A percentile compares a stretch with the other conserved stretches of the same genome.
These are phyloP conservation scores for Cryoendolithus antarcticus DNA, from an alignment of 2,329 filamentous ascomycete species.

Conservation along the genomic window DNA sequence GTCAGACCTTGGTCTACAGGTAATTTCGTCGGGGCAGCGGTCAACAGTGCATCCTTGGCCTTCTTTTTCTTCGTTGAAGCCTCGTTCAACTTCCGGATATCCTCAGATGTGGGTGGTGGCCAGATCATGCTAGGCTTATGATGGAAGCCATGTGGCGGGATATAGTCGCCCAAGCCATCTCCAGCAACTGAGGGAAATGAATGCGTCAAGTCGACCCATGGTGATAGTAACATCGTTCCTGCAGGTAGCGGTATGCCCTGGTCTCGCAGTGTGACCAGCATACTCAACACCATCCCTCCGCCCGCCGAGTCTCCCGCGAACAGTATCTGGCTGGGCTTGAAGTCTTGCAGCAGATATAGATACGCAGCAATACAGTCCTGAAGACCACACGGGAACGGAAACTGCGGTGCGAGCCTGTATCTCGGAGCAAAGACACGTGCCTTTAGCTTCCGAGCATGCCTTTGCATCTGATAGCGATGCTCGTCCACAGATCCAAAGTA, in stretches of 20 bases:
- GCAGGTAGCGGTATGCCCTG: conserved; percentile 74
- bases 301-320: conserved; percentile 89
- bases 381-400: conserved; percentile 85
- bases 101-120: conserved; percentile 55
- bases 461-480: conserved; percentile 95
- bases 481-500: conserved; percentile 94
- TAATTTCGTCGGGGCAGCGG: conserved; percentile 3
- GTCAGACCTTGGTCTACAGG: conserved; percentile 36
- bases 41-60: conserved; percentile 6
- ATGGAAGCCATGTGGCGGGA: conserved; percentile 76
- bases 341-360: conserved; percentile 62
- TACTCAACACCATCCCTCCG: conserved; percentile 71
- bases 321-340: conserved; percentile 71
- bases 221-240: conserved; percentile 79
- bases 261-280: conserved; percentile 72
- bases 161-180: conserved; percentile 69
- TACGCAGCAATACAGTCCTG: conserved; percentile 86
- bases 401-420: conserved; percentile 84
- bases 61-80: conserved; percentile 9
- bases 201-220: conserved; percentile 92
- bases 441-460: conserved; percentile 87
- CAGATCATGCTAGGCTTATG: conserved; percentile 83
- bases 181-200: conserved; percentile 82
- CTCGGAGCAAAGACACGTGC: conserved; percentile 74
- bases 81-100: conserved; percentile 18